phyloP scores from a whole-genome alignment of 345 rosid species.

The Camelina hispida region DNA sequence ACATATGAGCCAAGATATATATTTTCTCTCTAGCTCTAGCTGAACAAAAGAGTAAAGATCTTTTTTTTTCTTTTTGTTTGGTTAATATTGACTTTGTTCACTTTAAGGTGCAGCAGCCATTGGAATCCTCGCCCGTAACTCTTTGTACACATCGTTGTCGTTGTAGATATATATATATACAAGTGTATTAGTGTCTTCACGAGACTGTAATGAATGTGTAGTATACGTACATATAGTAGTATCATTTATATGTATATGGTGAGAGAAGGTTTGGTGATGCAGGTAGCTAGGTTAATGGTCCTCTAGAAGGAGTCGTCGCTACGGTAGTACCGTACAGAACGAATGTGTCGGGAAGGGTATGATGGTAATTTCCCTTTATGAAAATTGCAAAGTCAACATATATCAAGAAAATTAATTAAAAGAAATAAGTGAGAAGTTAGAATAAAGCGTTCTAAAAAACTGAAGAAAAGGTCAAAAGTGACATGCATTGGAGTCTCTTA shows the following conservation, averaged over 20 bases:
- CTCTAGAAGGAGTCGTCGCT: constrained; percentile 16
- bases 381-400: constrained; percentile 36
- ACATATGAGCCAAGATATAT: background rate
- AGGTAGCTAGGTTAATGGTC: constrained; percentile 33
- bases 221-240: background rate
- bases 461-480: constrained; percentile 33
- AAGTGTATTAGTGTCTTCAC: constrained; percentile 33
- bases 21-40: too few relatives aligned
- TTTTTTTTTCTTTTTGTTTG: background rate
- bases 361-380: background rate
- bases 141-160: constrained; percentile 7
- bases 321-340: constrained; percentile 35
- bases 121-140: constrained; percentile 23
- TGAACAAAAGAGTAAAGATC: background rate
- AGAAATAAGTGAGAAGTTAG: background rate
- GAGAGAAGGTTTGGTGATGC: constrained; percentile 28
- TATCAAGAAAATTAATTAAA: background rate
- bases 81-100: constrained; percentile 26
- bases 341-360: constrained; percentile 37
- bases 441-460: background rate
- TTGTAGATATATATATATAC: background rate
- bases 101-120: constrained; percentile 32
- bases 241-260: background rate
- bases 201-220: constrained; percentile 39
- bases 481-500: background rate